Evolutionary conservation across 768 basidiomycete species (phyloP), one percentile per base, ranked within the genome.

Genomic region (Auricularia sp.): DNA sequence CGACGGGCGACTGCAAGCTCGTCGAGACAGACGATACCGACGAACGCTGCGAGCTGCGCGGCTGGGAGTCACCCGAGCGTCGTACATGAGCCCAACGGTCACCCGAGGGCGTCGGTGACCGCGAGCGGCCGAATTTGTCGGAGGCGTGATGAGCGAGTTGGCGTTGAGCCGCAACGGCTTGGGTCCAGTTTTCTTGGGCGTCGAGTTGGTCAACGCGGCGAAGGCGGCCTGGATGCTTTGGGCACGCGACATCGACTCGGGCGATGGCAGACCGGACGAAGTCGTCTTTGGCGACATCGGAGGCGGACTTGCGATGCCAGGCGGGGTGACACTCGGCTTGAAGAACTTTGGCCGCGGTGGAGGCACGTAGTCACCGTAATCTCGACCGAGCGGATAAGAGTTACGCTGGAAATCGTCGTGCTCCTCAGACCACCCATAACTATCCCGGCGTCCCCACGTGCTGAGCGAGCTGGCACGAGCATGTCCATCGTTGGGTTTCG

Each of bases 141-240:
- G 66, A 2, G 80, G 74, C 2, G 79, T 78, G 14, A 84, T 76
- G 3, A 79, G 71, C 14, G 78, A 77, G 1, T 77, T 76, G 29
- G 88, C 82, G 70, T 74, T 84, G 45, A 92, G 78, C 58, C 90
- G 75, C 42, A 92, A 77, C 0, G 90, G 90, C 7, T 81, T 80
- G 0, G 90, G 90, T 1, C 77, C 87, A 61, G 77, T 74, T 76
- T 82, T 88, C 2, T 80, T 67, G 29, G 79, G 73, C 33, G 64
- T 59, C 47, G 66, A 68, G 39, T 73, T 70, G 2, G 71, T 67
- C 61, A 84, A 73, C 29, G 80, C 73, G 8, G 79, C 72, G 36
- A 85, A 71, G 0, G 84, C 81, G 51, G 67, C 63, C 54, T 65
- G 65, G n/a, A 61, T 63, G 36, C 62, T 65, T 18, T 62, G 29